Evolutionary conservation across 495 filamentous ascomycete species (phyloP), one percentile per base, ranked within the genome.

Genomic region (Hypoxylon subgilvum): DNA sequence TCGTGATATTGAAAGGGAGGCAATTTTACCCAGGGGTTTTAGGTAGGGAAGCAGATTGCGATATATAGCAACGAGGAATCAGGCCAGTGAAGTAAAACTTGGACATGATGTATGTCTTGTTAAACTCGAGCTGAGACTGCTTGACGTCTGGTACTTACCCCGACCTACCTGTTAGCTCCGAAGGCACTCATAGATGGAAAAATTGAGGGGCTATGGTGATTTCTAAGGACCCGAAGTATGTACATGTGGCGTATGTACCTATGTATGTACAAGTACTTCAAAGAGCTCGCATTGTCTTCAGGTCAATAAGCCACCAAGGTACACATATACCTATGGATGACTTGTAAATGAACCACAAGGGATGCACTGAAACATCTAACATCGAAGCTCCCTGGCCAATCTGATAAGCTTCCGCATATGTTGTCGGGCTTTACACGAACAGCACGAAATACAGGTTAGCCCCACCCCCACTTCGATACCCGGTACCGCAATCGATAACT

Each of bases 151-250:
- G 10, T 30, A 46, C 13, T 23, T 62, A 58, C 48, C 52, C 44
- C 34, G 44, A 47, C 43, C 13, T 41, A 35, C 17, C n/a, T n/a
- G n/a, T n/a, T n/a, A n/a, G n/a, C n/a, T n/a, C 40, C 16, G 10
- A 27, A 40, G 23, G 23, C 27, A 40, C 51, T 52, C 27, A 65
- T 62, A 31, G 48, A 55, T 66, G 70, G 68, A 68, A 71, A 54
- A 70, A 71, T 69, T 67, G 72, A 72, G 70, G 71, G 72, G 72
- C 55, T 69, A 34, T 58, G 67, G 45, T 48, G 55, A 61, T 31
- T 40, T 30, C 46, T 14, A 55, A 46, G 43, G 21, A 32, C 25
- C 13, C 27, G 14, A 4, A 3, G 23, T 27, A 3, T 27, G 8
- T 27, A 8, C 8, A 27, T 8, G 4, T 27, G 8, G 23, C 23